Base-by-base conservation (phyloP, 2,329 filamentous ascomycete species). In the Sclerotinia subarctica region DNA sequence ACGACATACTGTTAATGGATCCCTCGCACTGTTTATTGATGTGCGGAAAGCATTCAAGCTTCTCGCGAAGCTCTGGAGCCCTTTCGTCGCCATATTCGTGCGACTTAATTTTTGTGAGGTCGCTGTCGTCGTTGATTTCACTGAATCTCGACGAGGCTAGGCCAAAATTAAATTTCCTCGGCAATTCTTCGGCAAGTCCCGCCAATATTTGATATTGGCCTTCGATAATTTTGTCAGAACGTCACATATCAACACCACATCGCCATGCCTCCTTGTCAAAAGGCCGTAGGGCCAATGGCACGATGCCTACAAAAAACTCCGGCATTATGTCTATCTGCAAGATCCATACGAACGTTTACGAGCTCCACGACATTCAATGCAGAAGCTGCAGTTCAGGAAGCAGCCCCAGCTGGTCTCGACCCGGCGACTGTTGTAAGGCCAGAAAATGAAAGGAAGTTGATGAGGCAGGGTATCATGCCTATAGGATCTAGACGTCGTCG, bases 401-500 rank as follows among this genome's bases (percentile, higher is more conserved):
- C 76, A 70, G 73, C 75, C 46, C 76, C 76, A 44, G 71, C 74
- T n/a, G 80, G 84, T 73, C 80, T 87, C 73, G 86, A 93, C 77
- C 90, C 89, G n/a, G 82, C 86, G 70, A 88, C 86, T n/a, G 90
- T 91, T 35, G 84, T 86, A 54, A 87, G 83, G 59, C 83, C 81
- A 58, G 84, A 83, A 77, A 83, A 88, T 68, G 91, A 95, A 80
- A 84, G 85, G 71, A 85, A 84, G 70, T 82, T 97, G 66, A 82
- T 93, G 76, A 86, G 86, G 77, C 81, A 85, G 72, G 90, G 91
- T 66, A 84, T 88, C 56, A 84, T 86, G 70, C 93, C 92, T 64
- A 83, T 97, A 74, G 94, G 94, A 63, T 96, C 93, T 57, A 88
- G 94, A 74, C 88, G 94, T 83, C 90, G 94, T 71, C 90, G 94